Base-by-base conservation (phyloP, 345 rosid genomes). In the Sonneratia caseolaris region DNA sequence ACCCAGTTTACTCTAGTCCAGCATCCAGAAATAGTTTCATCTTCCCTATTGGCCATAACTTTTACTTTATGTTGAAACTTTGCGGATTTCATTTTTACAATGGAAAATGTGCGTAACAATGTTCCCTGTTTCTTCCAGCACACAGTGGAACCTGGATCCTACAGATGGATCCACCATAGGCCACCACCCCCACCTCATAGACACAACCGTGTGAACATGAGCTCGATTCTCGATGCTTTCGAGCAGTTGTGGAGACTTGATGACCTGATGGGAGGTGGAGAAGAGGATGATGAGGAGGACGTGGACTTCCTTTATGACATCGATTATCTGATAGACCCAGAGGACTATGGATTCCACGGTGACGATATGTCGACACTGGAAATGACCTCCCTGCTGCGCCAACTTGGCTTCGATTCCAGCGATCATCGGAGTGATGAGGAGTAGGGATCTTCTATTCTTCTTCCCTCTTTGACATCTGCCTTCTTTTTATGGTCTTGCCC, bases 131-230 rank as follows among this genome's bases (percentile, higher is more conserved):
- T 10, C 45, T 47, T 68, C 51, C 79, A 76, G 79, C 79, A 76
- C 43, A 68, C 69, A 84, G 77, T 88, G 80, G 87, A 81, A 90
- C 88, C 88, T 71, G 90, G 96, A 76, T 90, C 96, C 69, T 93
- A 86, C 80, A 78, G 84, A 80, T 89, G 96, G 93, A 85, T 79
- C 80, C 81, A 85, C 82, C 79, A 81, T 82, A 79, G 88, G 79
- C 85, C 89, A 77, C 96, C 93, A 27, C 89, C 94, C 76, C 96
- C 93, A 27, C 83, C 79, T 64, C 79, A 82, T 51, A 71, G 76
- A 66, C 73, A 85, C 73, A 77, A 79, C 82, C 71, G 73, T 78
- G 73, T 78, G 71, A 84, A 76, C 77, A 77, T 85, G 84, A 82
- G 82, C 57, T 75, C 84, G 40, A 68, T 85, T 64, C 68, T 82